Base-by-base conservation (phyloP, 1,139 yeast genomes). In the Petasospora fabianii region DNA sequence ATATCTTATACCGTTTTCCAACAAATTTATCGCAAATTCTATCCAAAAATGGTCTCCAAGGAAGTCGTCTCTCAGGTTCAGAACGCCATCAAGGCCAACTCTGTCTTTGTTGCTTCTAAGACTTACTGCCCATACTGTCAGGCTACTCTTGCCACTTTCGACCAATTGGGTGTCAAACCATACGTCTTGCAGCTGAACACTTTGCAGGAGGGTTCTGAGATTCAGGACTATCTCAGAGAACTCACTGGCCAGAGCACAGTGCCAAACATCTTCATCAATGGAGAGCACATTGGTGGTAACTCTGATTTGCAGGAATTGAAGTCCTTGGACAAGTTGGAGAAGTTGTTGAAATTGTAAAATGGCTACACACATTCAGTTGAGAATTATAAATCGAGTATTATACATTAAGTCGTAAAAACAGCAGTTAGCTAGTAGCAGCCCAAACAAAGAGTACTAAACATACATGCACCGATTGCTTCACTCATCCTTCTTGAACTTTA, bases 221-320 rank as follows among this genome's bases (percentile, higher is more conserved):
- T 90, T 53, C 97, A 92, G 67, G 81, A 73, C 36, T 95, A 94
- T 43, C 72, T 92, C 48, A 61, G 58, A 34, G 80, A 83, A 57
- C 63, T 87, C 49, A 83, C 95, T 30, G 95, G 96, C 47, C 97
- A 92, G 69, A 73, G 78, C 53, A 87, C 97, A 29, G 97, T 92
- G 43, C 98, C 98, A 48, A 90, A 84, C 64, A 76, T 92, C 50
- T 88, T 83, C 66, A 88, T 92, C 60, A 80, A 74, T 37, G 96
- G 96, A 44, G 73, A 86, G 65, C 96, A 87, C 68, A 78, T 92
- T 55, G 98, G 98, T 47, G 98, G 98, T 44, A 85, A 87, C 74
- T 81, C 90, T 36, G 95, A 84, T 53, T 70, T 90, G 47, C 95
- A 86, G 66, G 67, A 71, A 33, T 71, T 80, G 61, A 69, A 70